Base-by-base conservation (phyloP, 495 filamentous ascomycete genomes). In the Terfezia boudieri region DNA sequence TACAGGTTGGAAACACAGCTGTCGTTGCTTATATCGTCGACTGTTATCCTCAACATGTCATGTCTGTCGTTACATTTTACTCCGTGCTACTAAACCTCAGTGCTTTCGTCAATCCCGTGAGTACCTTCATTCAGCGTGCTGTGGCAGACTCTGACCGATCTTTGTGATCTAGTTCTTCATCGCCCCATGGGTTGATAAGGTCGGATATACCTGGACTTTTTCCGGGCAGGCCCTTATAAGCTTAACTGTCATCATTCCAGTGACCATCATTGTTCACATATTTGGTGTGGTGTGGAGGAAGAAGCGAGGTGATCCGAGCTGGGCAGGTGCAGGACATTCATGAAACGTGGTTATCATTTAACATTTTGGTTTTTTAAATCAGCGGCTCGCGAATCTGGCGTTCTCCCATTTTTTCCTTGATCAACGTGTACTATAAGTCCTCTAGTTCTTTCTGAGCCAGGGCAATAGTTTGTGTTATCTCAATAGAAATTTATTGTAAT, bases 1-100 rank as follows among this genome's bases (percentile, higher is more conserved):
- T 80, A 55, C 77, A 80, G 57, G 73, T 78, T 49, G 77, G 76
- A 12, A 80, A 80, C 54, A 78, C 75, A 0, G 70, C 74, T 7
- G 66, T 72, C 9, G 75, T 68, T 37, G 67, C 69, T 23, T 80
- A 80, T 55, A 69, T 81, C 17, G 71, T 80, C 10, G 77, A 79
- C 57, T 68, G 69, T 50, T 77, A 79, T 58, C 76, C 75, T 0
- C 61, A 74, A 23, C 75, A 80, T 58, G 72, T 72, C 26, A 78
- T 77, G 61, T 71, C 71, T 49, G 68, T 78, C 22, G 71, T 80
- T 14, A 77, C 73, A 7, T 80, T 79, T 61, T 80, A 80, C 56
- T 68, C 74, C 2, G 76, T 80, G 2, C 66, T 77, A 32, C 68
- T 81, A n/a, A 81, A 80, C 53, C 54, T 77, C 23, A 60, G 59